Base-by-base conservation (phyloP, 2,329 filamentous ascomycete species). In the Phyllosticta citribraziliensis region DNA sequence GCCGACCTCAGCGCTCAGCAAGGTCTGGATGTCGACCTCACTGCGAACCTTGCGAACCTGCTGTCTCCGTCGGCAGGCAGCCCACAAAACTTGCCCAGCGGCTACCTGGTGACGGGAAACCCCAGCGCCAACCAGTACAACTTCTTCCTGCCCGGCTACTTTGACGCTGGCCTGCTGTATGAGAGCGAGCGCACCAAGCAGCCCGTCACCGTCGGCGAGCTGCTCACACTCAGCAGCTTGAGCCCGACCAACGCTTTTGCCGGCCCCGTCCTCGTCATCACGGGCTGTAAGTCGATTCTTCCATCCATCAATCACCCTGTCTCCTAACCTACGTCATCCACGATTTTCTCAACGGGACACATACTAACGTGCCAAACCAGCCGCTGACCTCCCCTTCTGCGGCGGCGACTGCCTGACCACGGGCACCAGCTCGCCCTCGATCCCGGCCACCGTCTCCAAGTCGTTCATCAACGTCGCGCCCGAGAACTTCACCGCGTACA, bases 191-290 rank as follows among this genome's bases (percentile, higher is more conserved):
- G 66, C 56, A 79, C 73, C 1, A 80, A 80, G n/a, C 78, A 85
- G 68, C 83, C 84, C 0, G 79, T 82, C 11, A 79, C 84, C 0
- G 66, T 79, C 0, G 85, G 83, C 24, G 84, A 87, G 69, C 68
- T 87, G 1, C 69, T 87, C 52, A 86, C 83, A 1, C 69, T 86
- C 5, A 79, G 75, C 3, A 73, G 69, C 14, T 5, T 52, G 1
- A 69, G 73, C 1, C 74, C 72, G 0, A 64, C 65, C 63, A 73
- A 72, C 58, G 63, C 68, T 0, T 84, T 82, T 66, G 71, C 67
- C 1, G 84, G 83, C 0, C 82, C 84, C 0, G 82, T 84, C 0
- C 70, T 84, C 54, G 76, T 87, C 56, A 76, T 87, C 62, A 86
- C 83, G 33, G 84, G 84, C 9, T 55, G 58, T 60, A 25, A 62